Base-by-base conservation (phyloP, 106 monocot species). In the Allium sativum region DNA sequence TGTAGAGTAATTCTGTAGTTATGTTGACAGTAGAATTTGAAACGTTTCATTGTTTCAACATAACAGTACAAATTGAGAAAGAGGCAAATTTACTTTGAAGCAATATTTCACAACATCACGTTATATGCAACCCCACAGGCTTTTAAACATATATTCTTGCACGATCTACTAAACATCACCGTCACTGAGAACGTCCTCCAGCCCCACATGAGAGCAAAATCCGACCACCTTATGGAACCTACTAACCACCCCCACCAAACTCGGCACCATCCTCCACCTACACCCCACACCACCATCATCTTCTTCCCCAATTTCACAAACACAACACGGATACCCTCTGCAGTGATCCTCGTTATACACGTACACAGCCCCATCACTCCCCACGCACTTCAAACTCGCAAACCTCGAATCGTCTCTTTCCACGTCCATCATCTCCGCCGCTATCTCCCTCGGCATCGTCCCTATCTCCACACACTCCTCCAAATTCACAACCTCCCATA, bases 271-370 rank as follows among this genome's bases (percentile, higher is more conserved):
- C 44, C 68, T 80, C 85, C 85, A 86, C 0, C 15, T 41, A 44
- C 81, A 83, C 10, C 14, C 50, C 52, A 45, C 18, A 19, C 51
- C 72, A 55, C 80, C 19, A 73, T 74, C 59, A 46, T 31, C 31
- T 15, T 55, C 72, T 8, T 22, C 63, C 21, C 44, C 62, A 55
- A 84, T 43, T 74, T 74, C 59, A 46, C 84, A 80, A 4, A 80
- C 54, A 60, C 84, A 85, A 6, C 73, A 70, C 1, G 81, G 85
- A 69, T 78, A 86, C 1, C 44, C 75, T 64, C 62, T 74, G 66
- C 76, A 68, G 47, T 56, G 78, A 48, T 81, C 75, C 69, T 81
- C 85, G 50, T 81, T 86, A 65, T 81, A 81, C 18, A 81, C 74
- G 58, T 86, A 86, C 20, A 81, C 72, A 42, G 72, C 19, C 9